Evolutionary conservation across 805 yeast species (phyloP).

Genomic region (Saccharomycopsis babjevae): DNA sequence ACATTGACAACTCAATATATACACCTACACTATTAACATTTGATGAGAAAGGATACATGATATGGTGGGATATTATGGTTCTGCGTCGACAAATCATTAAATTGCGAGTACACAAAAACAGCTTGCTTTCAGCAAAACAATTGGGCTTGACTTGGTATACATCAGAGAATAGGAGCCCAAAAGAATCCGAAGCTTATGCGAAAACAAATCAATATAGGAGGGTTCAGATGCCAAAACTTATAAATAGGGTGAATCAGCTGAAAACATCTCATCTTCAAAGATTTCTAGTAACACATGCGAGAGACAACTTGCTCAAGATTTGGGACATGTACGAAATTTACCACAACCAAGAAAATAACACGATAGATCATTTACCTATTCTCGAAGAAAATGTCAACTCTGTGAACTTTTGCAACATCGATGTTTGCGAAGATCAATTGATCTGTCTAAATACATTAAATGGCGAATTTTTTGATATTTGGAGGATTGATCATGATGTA

Average conservation of each 20-base stretch:
- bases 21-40: conserved; percentile 38
- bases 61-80: conserved; percentile 51
- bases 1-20: conserved; percentile 8
- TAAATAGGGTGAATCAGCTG: neutral
- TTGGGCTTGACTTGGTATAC: conserved; percentile 28
- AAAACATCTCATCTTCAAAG: conserved; percentile 26
- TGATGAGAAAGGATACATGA: conserved; percentile 53
- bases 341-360: conserved; percentile 14
- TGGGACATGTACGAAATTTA: conserved; percentile 31
- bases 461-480: conserved; percentile 22
- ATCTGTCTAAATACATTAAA: conserved; percentile 56
- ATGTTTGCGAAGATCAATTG: conserved; percentile 27
- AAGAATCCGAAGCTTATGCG: conserved; percentile 17
- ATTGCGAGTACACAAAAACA: conserved; percentile 51
- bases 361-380: conserved; percentile 23
- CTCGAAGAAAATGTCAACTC: conserved; percentile 61
- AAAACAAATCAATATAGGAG: neutral
- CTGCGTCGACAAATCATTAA: conserved; percentile 43
- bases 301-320: conserved; percentile 46
- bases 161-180: conserved; percentile 5
- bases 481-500: conserved; percentile 16
- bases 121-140: conserved; percentile 41
- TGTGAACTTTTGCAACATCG: conserved; percentile 63
- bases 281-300: conserved; percentile 50
- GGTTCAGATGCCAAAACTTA: neutral